Percentiles rank a stretch among this genome's conserved stretches.
phyloP scores from a whole-genome alignment of 176 grass and related monocot species.

The Phragmites australis region DNA sequence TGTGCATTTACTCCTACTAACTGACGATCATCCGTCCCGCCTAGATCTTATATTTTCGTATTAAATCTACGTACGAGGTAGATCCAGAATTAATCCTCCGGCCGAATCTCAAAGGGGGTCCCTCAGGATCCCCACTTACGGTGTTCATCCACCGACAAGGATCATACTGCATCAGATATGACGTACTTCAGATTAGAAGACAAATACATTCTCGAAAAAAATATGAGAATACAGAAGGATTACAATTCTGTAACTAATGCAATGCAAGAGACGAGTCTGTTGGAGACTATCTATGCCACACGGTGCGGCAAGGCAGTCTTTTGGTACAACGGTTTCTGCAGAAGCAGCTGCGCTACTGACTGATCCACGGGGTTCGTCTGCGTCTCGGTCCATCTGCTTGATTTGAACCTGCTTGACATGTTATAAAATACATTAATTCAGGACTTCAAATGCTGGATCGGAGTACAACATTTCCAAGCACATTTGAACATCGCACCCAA shows the following conservation, averaged over 20 bases:
- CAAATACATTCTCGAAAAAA: no score
- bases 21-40: no score
- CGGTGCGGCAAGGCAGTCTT: neutral
- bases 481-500: neutral
- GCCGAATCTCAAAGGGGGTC: no score
- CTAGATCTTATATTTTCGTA: no score
- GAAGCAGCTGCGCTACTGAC: conserved; percentile 54
- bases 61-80: no score
- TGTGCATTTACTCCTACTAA: no score
- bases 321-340: conserved; percentile 20
- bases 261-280: neutral
- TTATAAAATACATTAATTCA: neutral
- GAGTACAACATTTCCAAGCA: neutral
- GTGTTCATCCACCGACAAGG: no score
- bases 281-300: neutral
- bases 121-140: no score
- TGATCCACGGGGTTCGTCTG: conserved; percentile 48
- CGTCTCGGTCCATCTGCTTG: neutral
- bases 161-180: neutral
- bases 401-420: conserved; percentile 8
- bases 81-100: no score
- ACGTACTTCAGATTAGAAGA: neutral
- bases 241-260: neutral
- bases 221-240: neutral
- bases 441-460: neutral